Conservation (phyloP, 169 alveolate species). For the Plasmodium berghei region DNA sequence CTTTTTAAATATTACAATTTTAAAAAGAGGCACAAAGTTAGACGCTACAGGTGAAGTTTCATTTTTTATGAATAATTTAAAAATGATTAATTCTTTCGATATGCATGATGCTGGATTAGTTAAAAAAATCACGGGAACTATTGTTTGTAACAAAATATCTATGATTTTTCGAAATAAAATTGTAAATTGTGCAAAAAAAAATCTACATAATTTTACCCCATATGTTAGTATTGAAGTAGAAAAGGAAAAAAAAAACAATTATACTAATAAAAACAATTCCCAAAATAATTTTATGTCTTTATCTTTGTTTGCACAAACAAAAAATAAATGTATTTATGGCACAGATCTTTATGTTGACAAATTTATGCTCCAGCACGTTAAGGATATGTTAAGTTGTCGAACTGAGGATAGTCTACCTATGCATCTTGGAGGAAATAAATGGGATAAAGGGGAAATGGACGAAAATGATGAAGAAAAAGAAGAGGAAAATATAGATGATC, state of each 20-base stretch:
- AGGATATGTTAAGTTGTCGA: neutral
- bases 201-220: constrained; percentile 54
- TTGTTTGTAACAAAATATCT: constrained; percentile 42
- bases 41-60: constrained; percentile 65
- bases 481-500: neutral
- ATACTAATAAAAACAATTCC: constrained; percentile 4
- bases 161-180: constrained; percentile 61
- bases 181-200: constrained; percentile 54
- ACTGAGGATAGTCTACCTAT: neutral
- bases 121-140: constrained; percentile 59
- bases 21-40: constrained; percentile 61
- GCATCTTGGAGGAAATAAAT: neutral
- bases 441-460: neutral
- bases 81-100: constrained; percentile 50
- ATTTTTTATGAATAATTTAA: constrained; percentile 64
- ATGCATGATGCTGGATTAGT: constrained; percentile 58
- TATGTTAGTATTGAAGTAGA: constrained; percentile 35
- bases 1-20: constrained; percentile 55
- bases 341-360: constrained; percentile 56
- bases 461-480: neutral
- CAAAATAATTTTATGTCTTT: constrained; percentile 54
- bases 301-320: constrained; percentile 74
- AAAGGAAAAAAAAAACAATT: constrained; percentile 11
- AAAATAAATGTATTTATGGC: constrained; percentile 48
- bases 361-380: constrained; percentile 13